These are phyloP conservation scores for Xylariaceae sp. DNA, from an alignment of 2,329 filamentous ascomycete species.

Conservation along the genomic window DNA sequence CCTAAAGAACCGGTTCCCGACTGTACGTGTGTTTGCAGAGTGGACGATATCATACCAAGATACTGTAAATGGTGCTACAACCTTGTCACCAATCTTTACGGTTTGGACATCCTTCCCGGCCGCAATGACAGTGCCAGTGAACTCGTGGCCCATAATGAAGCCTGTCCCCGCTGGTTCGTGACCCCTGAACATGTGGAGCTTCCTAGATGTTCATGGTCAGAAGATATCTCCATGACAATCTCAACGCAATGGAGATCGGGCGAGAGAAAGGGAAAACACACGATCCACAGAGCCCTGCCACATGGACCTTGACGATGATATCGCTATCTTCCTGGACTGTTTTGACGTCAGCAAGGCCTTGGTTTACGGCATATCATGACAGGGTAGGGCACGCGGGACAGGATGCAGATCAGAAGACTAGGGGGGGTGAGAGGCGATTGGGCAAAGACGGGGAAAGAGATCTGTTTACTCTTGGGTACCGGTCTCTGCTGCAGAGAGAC, in stretches of 20 bases:
- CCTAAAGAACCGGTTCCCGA: neutral
- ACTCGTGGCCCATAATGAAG: slow-evolving; percentile 82
- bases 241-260: neutral
- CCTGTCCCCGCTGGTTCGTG: slow-evolving; percentile 72
- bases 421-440: slow-evolving; percentile 3
- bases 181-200: slow-evolving; percentile 86
- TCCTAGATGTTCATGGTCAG: slow-evolving; percentile 57
- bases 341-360: slow-evolving; percentile 25
- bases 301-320: slow-evolving; percentile 81
- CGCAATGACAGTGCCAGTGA: slow-evolving; percentile 77
- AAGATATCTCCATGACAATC: slow-evolving; percentile 5
- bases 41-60: slow-evolving; percentile 65
- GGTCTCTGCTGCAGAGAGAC: slow-evolving; percentile 81
- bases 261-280: slow-evolving; percentile 51
- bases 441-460: neutral
- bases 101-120: slow-evolving; percentile 71
- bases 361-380: neutral
- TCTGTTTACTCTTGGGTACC: slow-evolving; percentile 66
- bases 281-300: slow-evolving; percentile 89
- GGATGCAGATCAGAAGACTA: slow-evolving; percentile 3
- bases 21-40: neutral
- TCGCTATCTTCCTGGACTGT: slow-evolving; percentile 73
- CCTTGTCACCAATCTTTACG: slow-evolving; percentile 75
- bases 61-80: slow-evolving; percentile 84
- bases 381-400: neutral